These are phyloP conservation scores for Tillandsia fasciculata DNA, from an alignment of 176 grass and related monocot species.

Conservation along the genomic window DNA sequence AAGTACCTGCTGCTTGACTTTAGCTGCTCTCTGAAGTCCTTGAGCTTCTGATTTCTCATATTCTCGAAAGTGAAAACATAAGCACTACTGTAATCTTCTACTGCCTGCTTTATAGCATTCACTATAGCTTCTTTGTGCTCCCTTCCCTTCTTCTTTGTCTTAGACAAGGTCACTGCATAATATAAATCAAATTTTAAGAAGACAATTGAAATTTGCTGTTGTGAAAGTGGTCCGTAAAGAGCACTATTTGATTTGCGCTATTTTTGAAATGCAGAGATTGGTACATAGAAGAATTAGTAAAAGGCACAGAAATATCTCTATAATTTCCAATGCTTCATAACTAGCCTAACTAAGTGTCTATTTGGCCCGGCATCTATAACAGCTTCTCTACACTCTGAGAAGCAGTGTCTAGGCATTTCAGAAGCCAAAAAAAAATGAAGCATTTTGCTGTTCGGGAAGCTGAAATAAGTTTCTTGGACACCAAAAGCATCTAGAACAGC, in stretches of 20 bases:
- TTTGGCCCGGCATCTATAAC: too few species aligned
- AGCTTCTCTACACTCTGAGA: too few species aligned
- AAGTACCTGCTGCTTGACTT: slow-evolving; percentile 66
- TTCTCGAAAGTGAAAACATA: slow-evolving; percentile 90
- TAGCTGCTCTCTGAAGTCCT: slow-evolving; percentile 68
- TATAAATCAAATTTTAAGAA: neutral
- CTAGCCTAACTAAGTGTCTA: too few species aligned
- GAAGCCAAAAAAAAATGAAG: too few species aligned
- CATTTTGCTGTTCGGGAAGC: too few species aligned
- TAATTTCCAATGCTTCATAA: too few species aligned
- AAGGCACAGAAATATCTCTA: too few species aligned
- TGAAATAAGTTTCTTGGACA: too few species aligned
- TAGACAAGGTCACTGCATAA: slow-evolving; percentile 63
- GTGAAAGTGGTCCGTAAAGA: neutral
- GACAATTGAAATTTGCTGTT: neutral
- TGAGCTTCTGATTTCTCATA: slow-evolving; percentile 93
- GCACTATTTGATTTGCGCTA: neutral
- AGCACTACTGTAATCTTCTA: slow-evolving; percentile 33
- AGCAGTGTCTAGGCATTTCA: too few species aligned
- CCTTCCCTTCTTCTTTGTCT: slow-evolving; percentile 67
- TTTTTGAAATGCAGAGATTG: neutral
- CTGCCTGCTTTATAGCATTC: slow-evolving; percentile 44
- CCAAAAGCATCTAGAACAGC: too few species aligned
- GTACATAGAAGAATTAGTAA: too few species aligned
- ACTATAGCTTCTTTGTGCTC: slow-evolving; percentile 75